Base-by-base conservation (phyloP, 208 protist species). In the Trichomonas tenax region DNA sequence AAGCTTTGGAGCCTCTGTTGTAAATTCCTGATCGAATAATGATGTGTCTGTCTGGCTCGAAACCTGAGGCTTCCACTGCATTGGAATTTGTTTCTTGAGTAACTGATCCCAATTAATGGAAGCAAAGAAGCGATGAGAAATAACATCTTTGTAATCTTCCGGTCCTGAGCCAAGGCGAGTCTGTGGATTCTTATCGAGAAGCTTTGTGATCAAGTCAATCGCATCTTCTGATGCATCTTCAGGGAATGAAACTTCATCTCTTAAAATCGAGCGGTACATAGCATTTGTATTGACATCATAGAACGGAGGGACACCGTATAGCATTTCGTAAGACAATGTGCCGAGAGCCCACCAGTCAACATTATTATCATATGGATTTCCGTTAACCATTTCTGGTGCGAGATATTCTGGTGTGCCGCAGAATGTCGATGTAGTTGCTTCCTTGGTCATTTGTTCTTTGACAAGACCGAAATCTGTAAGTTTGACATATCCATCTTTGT, bases 271-370 rank as follows among this genome's bases (percentile, higher is more conserved):
- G 63, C 97, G 95, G 48, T 98, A 98, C 96, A 98, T 98, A 38
- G 95, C 96, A n/a, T 96, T 96, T 23, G 96, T 72, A 96, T 98
- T 98, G 40, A 97, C 96, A 49, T 90, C 96, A 86, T 98, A 98
- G 58, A 98, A 98, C 49, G 98, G 97, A 51, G 97, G 98, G 49
- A 96, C 34, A 0, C 98, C 98, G 38, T 97, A 98, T 9, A 98
- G 82, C 98, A 98, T 98, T 95, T 98, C 98, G 96, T 97, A 98
- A 36, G 98, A 72, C 8, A 98, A 95, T 11, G 97, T 98, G 41
- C 98, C 98, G 14, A 98, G 96, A 40, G 96, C 96, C 98, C 98
- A 98, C 98, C 98, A 98, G 96, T 98, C 98, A 23, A 98, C 98
- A 34, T 97, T 97, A 49, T 97, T 97, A 41, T 97, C 97, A 88